Conservation (phyloP, 2,329 filamentous ascomycete species). For the Colletotrichum sp. region DNA sequence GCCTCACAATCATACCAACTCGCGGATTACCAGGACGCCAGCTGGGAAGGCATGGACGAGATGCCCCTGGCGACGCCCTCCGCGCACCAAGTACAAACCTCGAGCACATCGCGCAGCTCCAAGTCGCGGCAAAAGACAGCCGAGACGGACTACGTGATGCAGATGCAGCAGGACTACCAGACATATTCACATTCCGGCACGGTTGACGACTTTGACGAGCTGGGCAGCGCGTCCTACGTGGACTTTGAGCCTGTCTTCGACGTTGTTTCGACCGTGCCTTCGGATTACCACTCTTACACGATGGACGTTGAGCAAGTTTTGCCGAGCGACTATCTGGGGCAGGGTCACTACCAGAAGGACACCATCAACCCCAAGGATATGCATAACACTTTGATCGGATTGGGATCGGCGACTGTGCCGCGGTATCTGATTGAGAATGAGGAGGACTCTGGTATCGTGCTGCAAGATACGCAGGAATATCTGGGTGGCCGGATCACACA, state of each 20-base stretch:
- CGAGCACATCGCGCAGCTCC: background rate
- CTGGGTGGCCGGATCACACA: background rate
- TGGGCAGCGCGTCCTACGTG: constrained; percentile 1
- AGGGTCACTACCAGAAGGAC: constrained; percentile 9
- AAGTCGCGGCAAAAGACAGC: background rate
- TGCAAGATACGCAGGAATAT: constrained; percentile 18
- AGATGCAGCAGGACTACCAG: constrained; percentile 3
- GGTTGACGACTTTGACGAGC: constrained; percentile 11
- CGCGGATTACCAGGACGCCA: constrained; percentile 8
- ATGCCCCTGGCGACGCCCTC: constrained; percentile 1
- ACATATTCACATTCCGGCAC: background rate
- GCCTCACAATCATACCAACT: background rate
- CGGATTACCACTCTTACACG: constrained; percentile 18
- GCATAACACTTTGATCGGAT: constrained; percentile 11
- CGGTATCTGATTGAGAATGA: constrained; percentile 9
- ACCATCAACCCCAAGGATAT: constrained; percentile 19
- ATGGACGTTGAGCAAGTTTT: constrained; percentile 13
- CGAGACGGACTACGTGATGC: constrained; percentile 3
- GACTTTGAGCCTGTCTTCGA: constrained; percentile 20
- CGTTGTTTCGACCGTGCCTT: constrained; percentile 14
- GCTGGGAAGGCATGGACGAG: constrained; percentile 5
- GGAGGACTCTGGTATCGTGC: constrained; percentile 9
- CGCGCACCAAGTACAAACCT: background rate
- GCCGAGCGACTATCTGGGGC: constrained; percentile 1
- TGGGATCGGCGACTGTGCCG: constrained; percentile 12